Conservation (phyloP, 345 rosid genomes). For the Aquilaria yunnanensis region DNA sequence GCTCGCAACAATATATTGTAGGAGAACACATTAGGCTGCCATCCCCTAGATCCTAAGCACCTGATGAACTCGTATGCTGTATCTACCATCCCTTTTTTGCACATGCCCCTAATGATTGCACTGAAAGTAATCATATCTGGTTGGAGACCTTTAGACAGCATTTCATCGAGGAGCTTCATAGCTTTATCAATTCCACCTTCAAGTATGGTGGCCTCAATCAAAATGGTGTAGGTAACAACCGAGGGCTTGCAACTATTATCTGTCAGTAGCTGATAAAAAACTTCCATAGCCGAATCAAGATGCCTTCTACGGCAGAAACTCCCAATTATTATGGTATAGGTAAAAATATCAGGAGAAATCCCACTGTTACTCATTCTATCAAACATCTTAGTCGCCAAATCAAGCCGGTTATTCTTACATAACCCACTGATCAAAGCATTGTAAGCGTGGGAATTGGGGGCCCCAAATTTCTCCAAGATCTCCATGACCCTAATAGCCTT, state of each 20-base stretch:
- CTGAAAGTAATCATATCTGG: conserved; percentile 71
- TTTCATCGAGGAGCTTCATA: conserved; percentile 75
- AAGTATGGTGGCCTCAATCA: conserved; percentile 66
- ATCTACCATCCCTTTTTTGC: conserved; percentile 57
- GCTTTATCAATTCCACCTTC: conserved; percentile 57
- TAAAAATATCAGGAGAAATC: conserved; percentile 64
- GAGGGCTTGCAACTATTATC: conserved; percentile 54
- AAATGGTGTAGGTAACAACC: conserved; percentile 76
- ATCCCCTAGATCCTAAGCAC: conserved; percentile 41
- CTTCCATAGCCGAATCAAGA: conserved; percentile 52
- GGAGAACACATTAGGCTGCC: conserved; percentile 61
- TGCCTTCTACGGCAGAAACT: conserved; percentile 66
- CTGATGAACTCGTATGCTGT: conserved; percentile 51
- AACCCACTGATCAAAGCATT: conserved; percentile 81
- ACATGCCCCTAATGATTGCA: conserved; percentile 67
- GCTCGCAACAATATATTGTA: conserved; percentile 63
- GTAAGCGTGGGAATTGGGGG: conserved; percentile 75
- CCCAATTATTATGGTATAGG: conserved; percentile 77
- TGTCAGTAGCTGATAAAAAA: conserved; percentile 49
- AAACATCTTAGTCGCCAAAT: conserved; percentile 49
- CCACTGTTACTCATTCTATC: conserved; percentile 69
- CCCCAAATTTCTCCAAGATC: conserved; percentile 57
- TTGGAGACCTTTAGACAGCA: conserved; percentile 54
- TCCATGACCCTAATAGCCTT: conserved; percentile 73
- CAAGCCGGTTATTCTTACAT: conserved; percentile 63